phyloP scores from a whole-genome alignment of 192 early-diverging fungal species.

The Backusella mclennaniae region DNA sequence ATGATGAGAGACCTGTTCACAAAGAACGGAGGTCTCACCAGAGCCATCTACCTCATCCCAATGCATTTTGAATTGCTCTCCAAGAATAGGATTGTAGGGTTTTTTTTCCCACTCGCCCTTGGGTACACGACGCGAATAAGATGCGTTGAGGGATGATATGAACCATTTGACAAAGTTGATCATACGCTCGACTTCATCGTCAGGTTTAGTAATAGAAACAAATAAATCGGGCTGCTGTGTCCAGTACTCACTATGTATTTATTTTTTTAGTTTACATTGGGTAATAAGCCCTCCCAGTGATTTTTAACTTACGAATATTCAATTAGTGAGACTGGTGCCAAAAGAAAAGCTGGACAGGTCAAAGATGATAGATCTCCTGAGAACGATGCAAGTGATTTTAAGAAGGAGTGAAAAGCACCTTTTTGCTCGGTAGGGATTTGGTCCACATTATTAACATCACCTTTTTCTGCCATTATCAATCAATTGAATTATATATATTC shows the following conservation, averaged over 20 bases:
- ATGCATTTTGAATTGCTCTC: conserved; percentile 44
- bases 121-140: conserved; percentile 65
- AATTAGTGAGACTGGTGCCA: conserved; percentile 69
- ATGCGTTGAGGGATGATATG: conserved; percentile 75
- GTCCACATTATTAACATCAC: conserved; percentile 25
- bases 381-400: conserved; percentile 64
- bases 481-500: too few species aligned
- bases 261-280: background rate
- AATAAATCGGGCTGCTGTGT: conserved; percentile 59
- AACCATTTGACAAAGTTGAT: conserved; percentile 70
- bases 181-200: conserved; percentile 59
- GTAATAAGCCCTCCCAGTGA: background rate
- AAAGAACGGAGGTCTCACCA: conserved; percentile 35
- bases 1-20: conserved; percentile 52
- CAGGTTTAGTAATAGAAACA: conserved; percentile 58
- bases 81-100: conserved; percentile 46
- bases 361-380: conserved; percentile 74
- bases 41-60: conserved; percentile 56
- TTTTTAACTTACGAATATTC: conserved; percentile 59
- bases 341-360: conserved; percentile 73
- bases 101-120: conserved; percentile 73
- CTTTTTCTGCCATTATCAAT: conserved; percentile 4
- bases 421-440: conserved; percentile 54
- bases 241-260: conserved; percentile 47
- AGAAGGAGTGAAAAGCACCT: conserved; percentile 59